Evolutionary conservation across 2,329 filamentous ascomycete species (phyloP).

Genomic region (Neopestalotiopsis sp.): DNA sequence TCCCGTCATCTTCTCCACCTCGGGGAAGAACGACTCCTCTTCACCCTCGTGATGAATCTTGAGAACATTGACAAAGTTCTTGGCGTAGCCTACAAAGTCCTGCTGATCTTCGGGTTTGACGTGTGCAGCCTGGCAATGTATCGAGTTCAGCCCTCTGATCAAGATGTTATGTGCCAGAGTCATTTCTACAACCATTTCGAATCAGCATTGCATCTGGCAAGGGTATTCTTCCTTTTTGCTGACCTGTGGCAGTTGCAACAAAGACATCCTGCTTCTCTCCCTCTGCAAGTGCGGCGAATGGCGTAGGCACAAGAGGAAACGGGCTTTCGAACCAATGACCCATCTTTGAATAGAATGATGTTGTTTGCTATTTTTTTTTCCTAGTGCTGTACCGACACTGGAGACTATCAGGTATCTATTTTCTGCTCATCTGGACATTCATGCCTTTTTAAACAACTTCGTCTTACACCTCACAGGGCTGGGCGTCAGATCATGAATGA

Average conservation of each 20-base stretch:
- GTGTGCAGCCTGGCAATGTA: conserved; percentile 40
- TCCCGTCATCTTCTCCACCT: conserved; percentile 39
- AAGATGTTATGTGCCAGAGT: conserved; percentile 41
- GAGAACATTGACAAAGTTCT: conserved; percentile 36
- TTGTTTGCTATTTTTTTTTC: background rate
- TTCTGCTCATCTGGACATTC: background rate
- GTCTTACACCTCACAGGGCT: background rate
- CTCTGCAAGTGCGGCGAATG: conserved; percentile 9
- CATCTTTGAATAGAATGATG: background rate
- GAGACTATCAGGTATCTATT: no score
- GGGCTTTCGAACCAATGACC: conserved; percentile 15
- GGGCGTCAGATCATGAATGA: background rate
- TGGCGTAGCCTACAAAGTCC: conserved; percentile 38
- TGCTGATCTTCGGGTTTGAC: conserved; percentile 38
- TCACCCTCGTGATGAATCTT: conserved; percentile 45
- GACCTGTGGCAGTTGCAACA: conserved; percentile 27
- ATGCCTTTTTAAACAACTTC: background rate
- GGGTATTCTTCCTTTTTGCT: background rate
- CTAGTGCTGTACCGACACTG: no score
- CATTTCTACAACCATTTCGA: conserved; percentile 29
- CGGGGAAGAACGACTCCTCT: conserved; percentile 44
- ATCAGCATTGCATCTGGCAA: background rate
- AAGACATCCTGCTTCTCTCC: conserved; percentile 24
- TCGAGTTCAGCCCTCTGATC: conserved; percentile 42
- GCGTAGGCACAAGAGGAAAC: conserved; percentile 13